Base-by-base conservation (phyloP, 306 rosid genomes). In the Carpinus viminea region DNA sequence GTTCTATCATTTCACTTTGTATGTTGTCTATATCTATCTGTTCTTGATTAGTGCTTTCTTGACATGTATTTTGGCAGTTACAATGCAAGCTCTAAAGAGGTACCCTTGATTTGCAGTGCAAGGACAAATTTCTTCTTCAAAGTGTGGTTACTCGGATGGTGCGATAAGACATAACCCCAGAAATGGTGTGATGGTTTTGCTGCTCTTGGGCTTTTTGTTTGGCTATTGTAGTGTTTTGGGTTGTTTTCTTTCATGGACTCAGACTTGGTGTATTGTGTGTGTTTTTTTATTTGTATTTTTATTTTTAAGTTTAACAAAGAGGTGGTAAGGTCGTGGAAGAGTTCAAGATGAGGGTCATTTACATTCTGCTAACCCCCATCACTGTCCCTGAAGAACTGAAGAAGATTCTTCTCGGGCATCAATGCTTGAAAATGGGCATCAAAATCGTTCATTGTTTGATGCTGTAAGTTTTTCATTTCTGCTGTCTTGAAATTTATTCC, bases 121-220 rank as follows among this genome's bases (percentile, higher is more conserved):
- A 81, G 86, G 90, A 87, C 80, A 87, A 87, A 53, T 87, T 87
- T 73, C 80, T 87, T 31, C 84, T 87, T 79, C 90, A 83, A 87
- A 83, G 90, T 79, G 90, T 73, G 84, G 74, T 50, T 51, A 86
- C 78, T 84, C 78, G 16, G 86, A 78, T 26, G 86, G 86, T 72
- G 55, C 57, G 51, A 47, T 78, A 84, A 68, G 86, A 82, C 81
- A 76, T 87, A 48, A 82, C 81, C 55, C 79, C 83, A 26, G 86
- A 87, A 79, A 56, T 87, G 90, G 88, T 87, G 74, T 68, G 80
- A 78, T 46, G 77, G 68, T 66, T 62, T 50, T 79, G 45, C 72
- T 52, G 1, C 78, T 38, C 12, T 2, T 65, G 0, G 34, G 45
- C 1, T 1, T 38, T 28, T 72, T 47, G 38, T 55, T 26, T 4